Evolutionary conservation across 148 eudicot species (phyloP), one percentile per base, ranked within the genome.

Genomic region (Rheum nobile): DNA sequence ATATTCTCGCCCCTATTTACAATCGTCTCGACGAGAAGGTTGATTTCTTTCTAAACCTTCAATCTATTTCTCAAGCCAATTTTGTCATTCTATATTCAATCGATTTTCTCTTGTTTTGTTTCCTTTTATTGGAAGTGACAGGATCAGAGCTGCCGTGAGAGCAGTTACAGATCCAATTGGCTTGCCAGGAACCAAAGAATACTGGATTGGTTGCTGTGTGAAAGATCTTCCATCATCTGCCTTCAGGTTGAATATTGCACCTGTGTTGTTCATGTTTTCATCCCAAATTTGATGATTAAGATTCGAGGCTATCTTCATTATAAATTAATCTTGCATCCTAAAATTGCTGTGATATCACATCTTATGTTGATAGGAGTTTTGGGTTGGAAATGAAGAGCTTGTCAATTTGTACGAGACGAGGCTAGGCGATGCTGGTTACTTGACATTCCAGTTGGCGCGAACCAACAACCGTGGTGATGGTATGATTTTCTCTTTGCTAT

Each of bases 381-480:
- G 99, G 99, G 97, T 96, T 84, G 97, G 96, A 46, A 96, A 92
- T 75, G 95, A 96, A 74, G 97, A 92, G 76, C 89, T 96, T 71
- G 97, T 96, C 43, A 80, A 80, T 77, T 88, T 96, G 88, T 96
- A 96, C 70, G 90, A 96, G 77, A 90, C 78, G 73, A 86, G 96
- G 80, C 95, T 92, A 59, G 89, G 90, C 44, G 90, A 92, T 85
- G 97, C 99, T 63, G 99, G 99, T 44, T 96, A 96, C 78, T 65
- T 78, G 48, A 87, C 35, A 78, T 86, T 88, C 81, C 91, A 92
- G 86, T 90, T 96, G 43, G 97, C 96, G 24, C 86, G 99, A 61
- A 96, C 99, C 77, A 96, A 96, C 81, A 96, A 96, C 63, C 96
- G 97, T 16, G 99, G 97, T 16, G 97, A 92, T 76, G 99, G 97